A percentile compares a stretch with the other conserved stretches of the same genome.
Evolutionary conservation across 306 rosid species (phyloP).

Genomic region (Dryas octopetala): DNA sequence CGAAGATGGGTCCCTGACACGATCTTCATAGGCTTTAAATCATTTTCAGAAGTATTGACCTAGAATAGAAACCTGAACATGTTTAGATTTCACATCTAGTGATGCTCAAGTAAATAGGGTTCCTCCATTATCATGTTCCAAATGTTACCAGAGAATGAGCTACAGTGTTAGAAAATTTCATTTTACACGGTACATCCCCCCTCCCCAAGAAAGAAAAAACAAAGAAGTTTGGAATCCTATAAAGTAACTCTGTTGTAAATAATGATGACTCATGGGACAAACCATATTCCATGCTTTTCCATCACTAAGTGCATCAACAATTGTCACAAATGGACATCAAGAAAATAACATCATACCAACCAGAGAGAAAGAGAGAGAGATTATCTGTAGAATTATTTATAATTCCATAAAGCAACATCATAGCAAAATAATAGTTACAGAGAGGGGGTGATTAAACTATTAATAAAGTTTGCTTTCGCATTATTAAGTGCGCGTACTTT

Average conservation of each 20-base stretch:
- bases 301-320: constrained; percentile 27
- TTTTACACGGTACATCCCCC: neutral
- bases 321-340: constrained; percentile 25
- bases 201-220: neutral
- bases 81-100: neutral
- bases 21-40: neutral
- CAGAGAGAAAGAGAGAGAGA: constrained; percentile 16
- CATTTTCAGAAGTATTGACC: neutral
- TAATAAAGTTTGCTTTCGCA: constrained; percentile 12
- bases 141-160: neutral
- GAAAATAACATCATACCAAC: constrained; percentile 27
- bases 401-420: constrained; percentile 46
- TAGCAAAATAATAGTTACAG: constrained; percentile 38
- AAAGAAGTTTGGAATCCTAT: constrained; percentile 28
- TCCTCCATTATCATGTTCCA: constrained; percentile 8
- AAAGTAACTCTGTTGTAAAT: constrained; percentile 52
- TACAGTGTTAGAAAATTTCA: constrained; percentile 1
- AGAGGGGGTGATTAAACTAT: constrained; percentile 2
- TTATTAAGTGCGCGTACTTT: neutral
- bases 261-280: constrained; percentile 39
- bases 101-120: neutral
- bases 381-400: neutral
- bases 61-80: neutral
- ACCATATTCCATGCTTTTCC: constrained; percentile 32
- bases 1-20: neutral